These are phyloP conservation scores for Plasmodium chabaudi DNA, from an alignment of 169 alveolate species.

Conservation along the genomic window DNA sequence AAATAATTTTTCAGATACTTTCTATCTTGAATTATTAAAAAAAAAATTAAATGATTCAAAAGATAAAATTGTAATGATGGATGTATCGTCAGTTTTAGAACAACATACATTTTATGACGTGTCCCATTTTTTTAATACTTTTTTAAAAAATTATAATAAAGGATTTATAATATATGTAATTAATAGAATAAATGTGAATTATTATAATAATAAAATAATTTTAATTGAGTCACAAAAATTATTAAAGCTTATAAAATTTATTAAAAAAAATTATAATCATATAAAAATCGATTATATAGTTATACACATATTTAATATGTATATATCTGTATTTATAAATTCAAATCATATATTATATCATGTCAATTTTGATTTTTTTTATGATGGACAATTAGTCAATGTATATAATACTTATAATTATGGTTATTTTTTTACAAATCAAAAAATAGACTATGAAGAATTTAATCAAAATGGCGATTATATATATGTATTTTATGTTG, in stretches of 20 bases:
- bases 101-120: constrained; percentile 22
- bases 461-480: not conserved
- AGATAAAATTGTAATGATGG: constrained; percentile 43
- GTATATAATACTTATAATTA: constrained; percentile 54
- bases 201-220: constrained; percentile 49
- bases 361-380: constrained; percentile 29
- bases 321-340: constrained; percentile 48
- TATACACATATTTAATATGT: constrained; percentile 52
- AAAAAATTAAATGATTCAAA: constrained; percentile 29
- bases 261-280: constrained; percentile 31
- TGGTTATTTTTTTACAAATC: constrained; percentile 70
- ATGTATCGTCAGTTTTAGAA: constrained; percentile 33
- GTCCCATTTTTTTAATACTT: constrained; percentile 54
- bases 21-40: constrained; percentile 50
- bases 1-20: constrained; percentile 34
- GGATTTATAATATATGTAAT: constrained; percentile 43
- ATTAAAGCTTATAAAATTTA: constrained; percentile 20
- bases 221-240: constrained; percentile 27
- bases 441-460: constrained; percentile 9
- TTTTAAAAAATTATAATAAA: constrained; percentile 32
- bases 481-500: constrained; percentile 40
- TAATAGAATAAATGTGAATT: constrained; percentile 33
- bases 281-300: constrained; percentile 35
- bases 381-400: not conserved
- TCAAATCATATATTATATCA: constrained; percentile 47